A percentile compares a stretch with the other conserved stretches of the same genome.
Conservation (phyloP, 129 eudicot species). For the Pittosporum tobira region DNA sequence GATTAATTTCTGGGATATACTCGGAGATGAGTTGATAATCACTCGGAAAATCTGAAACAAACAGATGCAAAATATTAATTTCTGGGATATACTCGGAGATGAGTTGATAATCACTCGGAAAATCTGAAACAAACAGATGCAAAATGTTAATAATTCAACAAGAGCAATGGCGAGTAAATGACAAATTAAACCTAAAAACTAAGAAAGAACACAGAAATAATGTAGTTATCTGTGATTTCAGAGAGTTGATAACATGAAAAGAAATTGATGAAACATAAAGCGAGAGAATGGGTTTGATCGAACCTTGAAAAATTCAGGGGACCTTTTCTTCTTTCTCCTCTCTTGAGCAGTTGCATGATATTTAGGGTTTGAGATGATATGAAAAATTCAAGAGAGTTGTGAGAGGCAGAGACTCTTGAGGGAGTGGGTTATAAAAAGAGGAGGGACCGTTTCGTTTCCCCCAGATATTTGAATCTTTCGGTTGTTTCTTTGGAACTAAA, state of each 20-base stretch:
- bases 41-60: constrained; percentile 5
- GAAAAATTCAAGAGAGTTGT: neutral
- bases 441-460: neutral
- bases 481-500: too few relatives aligned
- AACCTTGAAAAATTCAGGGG: neutral
- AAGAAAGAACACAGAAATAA: neutral
- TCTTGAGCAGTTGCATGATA: constrained; percentile 1
- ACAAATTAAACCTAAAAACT: too few relatives aligned
- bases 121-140: constrained; percentile 9
- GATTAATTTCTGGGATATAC: constrained; percentile 22
- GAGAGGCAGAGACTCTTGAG: neutral
- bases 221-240: neutral
- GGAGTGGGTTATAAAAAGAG: neutral
- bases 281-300: neutral
- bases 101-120: neutral
- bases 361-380: too few relatives aligned
- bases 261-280: neutral
- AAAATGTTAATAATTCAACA: too few relatives aligned
- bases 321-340: neutral
- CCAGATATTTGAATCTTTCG: neutral
- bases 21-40: neutral
- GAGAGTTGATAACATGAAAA: neutral
- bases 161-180: too few relatives aligned
- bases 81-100: constrained; percentile 14
- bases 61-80: constrained; percentile 24